These are phyloP conservation scores for Fusarium abutilonis DNA, from an alignment of 2,329 filamentous ascomycete species.

Conservation along the genomic window DNA sequence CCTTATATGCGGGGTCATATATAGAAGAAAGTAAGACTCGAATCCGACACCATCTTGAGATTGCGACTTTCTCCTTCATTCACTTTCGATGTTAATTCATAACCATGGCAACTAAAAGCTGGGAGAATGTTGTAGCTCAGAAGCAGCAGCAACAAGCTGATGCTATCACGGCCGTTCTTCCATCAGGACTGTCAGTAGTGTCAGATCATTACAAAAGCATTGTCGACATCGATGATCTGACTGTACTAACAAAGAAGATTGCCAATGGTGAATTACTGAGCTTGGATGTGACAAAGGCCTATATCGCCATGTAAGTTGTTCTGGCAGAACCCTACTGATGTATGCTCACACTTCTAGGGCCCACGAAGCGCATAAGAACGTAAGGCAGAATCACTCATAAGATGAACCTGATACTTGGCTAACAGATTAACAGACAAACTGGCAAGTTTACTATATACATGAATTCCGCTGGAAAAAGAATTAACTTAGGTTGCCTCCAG, in stretches of 20 bases:
- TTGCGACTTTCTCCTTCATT: background rate
- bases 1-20: conserved; percentile 7
- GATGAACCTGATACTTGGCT: background rate
- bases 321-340: rapidly evolving
- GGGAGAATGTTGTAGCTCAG: conserved; percentile 6
- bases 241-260: background rate
- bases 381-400: rapidly evolving
- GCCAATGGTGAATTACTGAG: background rate
- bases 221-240: conserved; percentile 8
- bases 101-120: conserved; percentile 5
- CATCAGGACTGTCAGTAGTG: background rate
- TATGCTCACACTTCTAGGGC: background rate
- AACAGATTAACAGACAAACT: conserved; percentile 13
- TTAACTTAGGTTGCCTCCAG: background rate
- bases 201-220: background rate
- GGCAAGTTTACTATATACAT: background rate
- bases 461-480: rapidly evolving
- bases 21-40: background rate
- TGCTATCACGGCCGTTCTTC: conserved; percentile 5
- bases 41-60: background rate
- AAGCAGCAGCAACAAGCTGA: conserved; percentile 13
- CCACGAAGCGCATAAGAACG: conserved; percentile 18
- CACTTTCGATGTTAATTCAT: rapidly evolving
- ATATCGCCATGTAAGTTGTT: conserved; percentile 16
- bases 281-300: conserved; percentile 3